A percentile compares a stretch with the other conserved stretches of the same genome.
Conservation (phyloP, 169 alveolate genomes). For the Cryptosporidium viatorum region DNA sequence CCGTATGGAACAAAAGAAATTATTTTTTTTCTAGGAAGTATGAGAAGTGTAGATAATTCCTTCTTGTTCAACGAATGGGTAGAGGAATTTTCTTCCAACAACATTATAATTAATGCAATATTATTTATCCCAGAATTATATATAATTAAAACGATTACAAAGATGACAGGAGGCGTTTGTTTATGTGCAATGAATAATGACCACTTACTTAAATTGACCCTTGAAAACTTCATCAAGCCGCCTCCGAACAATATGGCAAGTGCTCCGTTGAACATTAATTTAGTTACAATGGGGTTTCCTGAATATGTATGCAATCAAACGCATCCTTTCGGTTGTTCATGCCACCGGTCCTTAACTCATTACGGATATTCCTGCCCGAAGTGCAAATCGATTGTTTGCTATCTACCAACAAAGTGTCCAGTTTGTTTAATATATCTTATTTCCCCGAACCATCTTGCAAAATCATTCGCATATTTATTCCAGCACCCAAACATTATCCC, state of each 20-base stretch:
- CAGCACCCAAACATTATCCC: constrained; percentile 40
- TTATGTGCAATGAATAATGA: constrained; percentile 70
- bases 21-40: constrained; percentile 59
- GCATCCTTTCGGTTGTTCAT: constrained; percentile 58
- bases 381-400: constrained; percentile 56
- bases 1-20: constrained; percentile 73
- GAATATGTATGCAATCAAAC: constrained; percentile 16
- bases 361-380: constrained; percentile 63
- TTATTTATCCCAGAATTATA: constrained; percentile 62
- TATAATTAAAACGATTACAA: constrained; percentile 47
- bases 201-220: constrained; percentile 32
- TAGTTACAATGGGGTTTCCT: constrained; percentile 72
- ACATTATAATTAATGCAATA: constrained; percentile 44
- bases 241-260: constrained; percentile 6
- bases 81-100: constrained; percentile 31
- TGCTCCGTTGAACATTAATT: constrained; percentile 26
- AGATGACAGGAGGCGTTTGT: constrained; percentile 61
- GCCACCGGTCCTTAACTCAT: constrained; percentile 15
- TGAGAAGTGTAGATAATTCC: constrained; percentile 67
- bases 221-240: constrained; percentile 60
- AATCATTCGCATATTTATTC: constrained; percentile 63
- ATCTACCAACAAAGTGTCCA: constrained; percentile 67
- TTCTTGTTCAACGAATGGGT: constrained; percentile 56
- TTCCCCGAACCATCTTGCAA: constrained; percentile 65
- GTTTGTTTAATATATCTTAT: constrained; percentile 41